A percentile compares a stretch with the other conserved stretches of the same genome.
Conservation (phyloP, 768 basidiomycete species). For the Boletus coccyginus region DNA sequence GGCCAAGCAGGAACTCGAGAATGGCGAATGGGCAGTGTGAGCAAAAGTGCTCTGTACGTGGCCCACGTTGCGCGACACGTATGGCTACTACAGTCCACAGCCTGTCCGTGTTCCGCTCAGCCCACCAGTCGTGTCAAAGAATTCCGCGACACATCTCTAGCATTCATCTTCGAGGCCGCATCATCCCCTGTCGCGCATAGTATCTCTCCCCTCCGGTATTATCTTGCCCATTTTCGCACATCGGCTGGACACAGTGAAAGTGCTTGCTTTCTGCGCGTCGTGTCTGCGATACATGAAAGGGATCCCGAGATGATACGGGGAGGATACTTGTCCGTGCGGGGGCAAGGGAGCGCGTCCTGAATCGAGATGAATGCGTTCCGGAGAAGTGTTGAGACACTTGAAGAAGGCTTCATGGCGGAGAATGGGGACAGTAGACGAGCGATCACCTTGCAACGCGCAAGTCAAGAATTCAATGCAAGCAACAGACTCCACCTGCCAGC, state of each 20-base stretch:
- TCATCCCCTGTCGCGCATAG: conserved; percentile 17
- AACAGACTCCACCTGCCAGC: conserved; percentile 15
- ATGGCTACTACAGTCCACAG: conserved; percentile 6
- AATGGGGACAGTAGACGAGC: conserved; percentile 22
- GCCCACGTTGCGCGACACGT: conserved; percentile 20
- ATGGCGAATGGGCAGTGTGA: conserved; percentile 32
- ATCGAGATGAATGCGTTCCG: conserved; percentile 45
- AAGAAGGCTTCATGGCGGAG: conserved; percentile 41
- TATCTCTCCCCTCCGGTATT: conserved; percentile 48
- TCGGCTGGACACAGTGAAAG: conserved; percentile 25
- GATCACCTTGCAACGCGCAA: conserved; percentile 12
- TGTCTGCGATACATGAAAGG: conserved; percentile 28
- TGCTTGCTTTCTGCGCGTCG: conserved; percentile 24
- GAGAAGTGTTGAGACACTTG: conserved; percentile 42
- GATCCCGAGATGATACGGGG: conserved; percentile 54
- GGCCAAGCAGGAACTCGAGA: conserved; percentile 10
- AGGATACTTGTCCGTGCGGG: conserved; percentile 42
- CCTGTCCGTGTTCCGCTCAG: conserved; percentile 44
- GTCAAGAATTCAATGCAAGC: neutral
- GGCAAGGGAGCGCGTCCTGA: conserved; percentile 12
- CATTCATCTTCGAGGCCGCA: conserved; percentile 12
- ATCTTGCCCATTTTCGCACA: conserved; percentile 41
- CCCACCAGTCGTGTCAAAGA: conserved; percentile 21
- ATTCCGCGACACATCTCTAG: conserved; percentile 54
- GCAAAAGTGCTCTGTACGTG: conserved; percentile 35